A percentile compares a stretch with the other conserved stretches of the same genome.
Evolutionary conservation across 2,329 filamentous ascomycete species (phyloP).

Genomic region (Trichoderma koningiopsis): DNA sequence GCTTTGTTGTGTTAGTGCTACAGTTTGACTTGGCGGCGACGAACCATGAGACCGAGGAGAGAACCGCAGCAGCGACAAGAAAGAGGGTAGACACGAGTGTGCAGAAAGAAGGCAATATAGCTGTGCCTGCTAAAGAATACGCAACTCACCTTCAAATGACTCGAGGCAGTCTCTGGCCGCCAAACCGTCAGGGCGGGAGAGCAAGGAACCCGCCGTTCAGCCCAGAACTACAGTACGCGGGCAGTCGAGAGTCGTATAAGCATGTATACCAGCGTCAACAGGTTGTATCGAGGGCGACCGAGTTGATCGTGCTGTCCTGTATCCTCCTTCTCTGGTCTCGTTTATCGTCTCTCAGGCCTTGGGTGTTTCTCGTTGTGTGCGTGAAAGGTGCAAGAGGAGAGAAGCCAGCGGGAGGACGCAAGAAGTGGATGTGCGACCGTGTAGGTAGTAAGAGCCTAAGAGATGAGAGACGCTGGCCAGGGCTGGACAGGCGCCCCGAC

Average conservation of each 20-base stretch:
- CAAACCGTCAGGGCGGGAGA: slow-evolving; percentile 16
- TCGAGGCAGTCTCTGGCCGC: slow-evolving; percentile 23
- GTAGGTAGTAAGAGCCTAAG: slow-evolving; percentile 1
- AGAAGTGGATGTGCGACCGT: slow-evolving; percentile 23
- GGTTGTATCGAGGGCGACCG: not conserved
- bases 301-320: not conserved
- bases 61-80: not conserved
- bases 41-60: not conserved
- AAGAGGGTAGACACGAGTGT: not conserved
- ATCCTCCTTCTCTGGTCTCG: not conserved
- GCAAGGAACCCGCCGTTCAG: slow-evolving; percentile 3
- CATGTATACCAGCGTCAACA: slow-evolving; percentile 1
- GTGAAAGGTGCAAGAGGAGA: slow-evolving; percentile 8
- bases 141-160: not conserved
- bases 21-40: not conserved
- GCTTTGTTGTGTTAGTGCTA: not conserved
- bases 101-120: not conserved
- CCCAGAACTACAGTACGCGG: slow-evolving; percentile 4
- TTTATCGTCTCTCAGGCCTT: not conserved
- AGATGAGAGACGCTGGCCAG: slow-evolving; percentile 2
- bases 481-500: not conserved
- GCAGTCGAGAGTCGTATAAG: slow-evolving; percentile 1
- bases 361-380: not conserved
- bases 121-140: not conserved
- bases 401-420: slow-evolving; percentile 14